Evolutionary conservation across 2,329 filamentous ascomycete species (phyloP).

Genomic region (Microcyclospora tardicrescens): DNA sequence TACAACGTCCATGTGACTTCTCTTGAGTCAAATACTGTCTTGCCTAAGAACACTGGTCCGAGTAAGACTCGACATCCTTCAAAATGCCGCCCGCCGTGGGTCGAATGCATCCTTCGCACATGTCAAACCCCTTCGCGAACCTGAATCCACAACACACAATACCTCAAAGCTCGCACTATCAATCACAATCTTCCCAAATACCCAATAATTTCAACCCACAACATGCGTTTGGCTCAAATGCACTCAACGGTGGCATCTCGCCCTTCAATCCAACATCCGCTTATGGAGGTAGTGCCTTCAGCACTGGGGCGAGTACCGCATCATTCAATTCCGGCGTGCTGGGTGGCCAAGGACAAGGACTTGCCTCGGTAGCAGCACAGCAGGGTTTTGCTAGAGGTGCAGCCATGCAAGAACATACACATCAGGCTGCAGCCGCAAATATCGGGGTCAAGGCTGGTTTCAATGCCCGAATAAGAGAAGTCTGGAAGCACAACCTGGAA

Average conservation of each 20-base stretch:
- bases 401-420: conserved; percentile 36
- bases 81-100: conserved; percentile 47
- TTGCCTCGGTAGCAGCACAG: conserved; percentile 76
- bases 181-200: conserved; percentile 16
- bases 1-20: background rate
- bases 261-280: conserved; percentile 21
- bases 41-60: background rate
- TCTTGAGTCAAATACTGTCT: background rate
- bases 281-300: conserved; percentile 20
- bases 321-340: conserved; percentile 15
- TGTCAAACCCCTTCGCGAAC: conserved; percentile 47
- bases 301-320: conserved; percentile 6
- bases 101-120: conserved; percentile 45
- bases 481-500: conserved; percentile 84
- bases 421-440: conserved; percentile 26
- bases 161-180: conserved; percentile 19
- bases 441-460: conserved; percentile 42
- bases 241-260: conserved; percentile 29
- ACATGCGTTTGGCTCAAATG: conserved; percentile 17
- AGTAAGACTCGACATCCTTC: background rate
- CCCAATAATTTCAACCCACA: conserved; percentile 31
- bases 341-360: conserved; percentile 42
- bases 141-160: conserved; percentile 34
- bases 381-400: conserved; percentile 74
- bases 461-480: conserved; percentile 80